These are phyloP conservation scores for Tetracladium maxilliforme DNA, from an alignment of 2,329 filamentous ascomycete species.

Conservation along the genomic window DNA sequence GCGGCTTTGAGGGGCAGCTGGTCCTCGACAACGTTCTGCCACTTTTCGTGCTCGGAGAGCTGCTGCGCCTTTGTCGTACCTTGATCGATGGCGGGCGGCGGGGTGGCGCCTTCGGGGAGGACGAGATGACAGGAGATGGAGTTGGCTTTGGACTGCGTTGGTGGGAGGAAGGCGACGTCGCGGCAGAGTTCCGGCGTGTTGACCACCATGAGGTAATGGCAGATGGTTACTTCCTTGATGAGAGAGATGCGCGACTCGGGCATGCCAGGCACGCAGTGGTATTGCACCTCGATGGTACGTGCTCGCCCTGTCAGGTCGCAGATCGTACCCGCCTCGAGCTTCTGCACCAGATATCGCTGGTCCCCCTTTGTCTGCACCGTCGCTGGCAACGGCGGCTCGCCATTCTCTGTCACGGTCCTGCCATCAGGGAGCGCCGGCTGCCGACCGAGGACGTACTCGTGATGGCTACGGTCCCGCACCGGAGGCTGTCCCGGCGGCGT, in stretches of 20 bases:
- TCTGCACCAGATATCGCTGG: constrained; percentile 54
- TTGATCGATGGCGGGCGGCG: neutral
- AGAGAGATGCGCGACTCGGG: constrained; percentile 49
- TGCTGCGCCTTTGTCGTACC: constrained; percentile 3
- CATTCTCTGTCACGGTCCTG: constrained; percentile 13
- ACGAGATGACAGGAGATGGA: constrained; percentile 47
- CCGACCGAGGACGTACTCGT: constrained; percentile 47
- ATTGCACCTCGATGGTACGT: constrained; percentile 51
- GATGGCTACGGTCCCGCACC: constrained; percentile 46
- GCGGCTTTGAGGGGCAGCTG: neutral
- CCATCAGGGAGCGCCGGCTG: constrained; percentile 19
- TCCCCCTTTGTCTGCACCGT: constrained; percentile 51
- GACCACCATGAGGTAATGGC: constrained; percentile 60
- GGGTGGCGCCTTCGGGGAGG: constrained; percentile 26
- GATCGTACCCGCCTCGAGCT: constrained; percentile 46
- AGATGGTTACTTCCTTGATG: constrained; percentile 61
- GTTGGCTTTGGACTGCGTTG: constrained; percentile 48
- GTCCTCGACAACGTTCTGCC: neutral
- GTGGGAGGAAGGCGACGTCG: constrained; percentile 58
- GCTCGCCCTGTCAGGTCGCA: constrained; percentile 59
- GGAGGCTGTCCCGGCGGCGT: constrained; percentile 46
- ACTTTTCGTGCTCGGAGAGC: neutral
- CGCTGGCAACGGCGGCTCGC: constrained; percentile 19
- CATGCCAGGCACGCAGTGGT: constrained; percentile 44
- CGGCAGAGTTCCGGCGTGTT: constrained; percentile 62